Evolutionary conservation across 345 rosid species (phyloP), one percentile per base, ranked within the genome.

Genomic region (Lepidium didymum): DNA sequence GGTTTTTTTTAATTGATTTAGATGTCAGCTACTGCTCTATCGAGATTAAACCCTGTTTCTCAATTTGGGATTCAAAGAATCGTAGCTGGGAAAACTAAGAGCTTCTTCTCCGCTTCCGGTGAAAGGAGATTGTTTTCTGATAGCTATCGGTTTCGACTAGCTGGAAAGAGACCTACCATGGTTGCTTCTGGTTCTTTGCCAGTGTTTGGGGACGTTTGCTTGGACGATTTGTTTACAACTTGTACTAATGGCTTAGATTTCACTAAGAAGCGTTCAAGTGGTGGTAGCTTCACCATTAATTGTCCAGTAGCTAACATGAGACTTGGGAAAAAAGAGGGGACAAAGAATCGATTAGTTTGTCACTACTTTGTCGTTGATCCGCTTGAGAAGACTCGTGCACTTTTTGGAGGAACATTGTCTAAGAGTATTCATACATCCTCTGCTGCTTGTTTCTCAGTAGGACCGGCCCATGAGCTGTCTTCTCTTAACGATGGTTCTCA

Each of bases 141-240:
- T 65, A 33, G 63, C 21, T 21, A 67, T 18, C 61, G 60, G 43
- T 73, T 75, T 52, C 56, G 34, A 40, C 54, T 31, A 62, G 53
- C 75, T 16, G 47, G 56, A 56, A 75, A 81, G 61, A 69, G 49
- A 75, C 23, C 37, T 41, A 14, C 82, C 10, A 85, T 93, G 96
- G 86, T 89, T 43, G 85, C 84, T 60, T 82, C 92, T 68, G 79
- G 93, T 68, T 84, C 97, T 27, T 78, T 83, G 51, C 82, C 91
- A 51, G 75, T 87, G 31, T 78, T 77, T 38, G 87, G 96, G 12
- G 97, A 93, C 62, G 83, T 84, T 59, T 70, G 82, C 44, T 51
- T 83, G 43, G 96, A 90, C 77, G 92, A 87, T 53, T 70, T 87
- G 33, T 66, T 80, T 63, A 45, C 86, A 16, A 69, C 78, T 55